Evolutionary conservation across 257 asterid species (phyloP).

Genomic region (Jacaranda copaia): DNA sequence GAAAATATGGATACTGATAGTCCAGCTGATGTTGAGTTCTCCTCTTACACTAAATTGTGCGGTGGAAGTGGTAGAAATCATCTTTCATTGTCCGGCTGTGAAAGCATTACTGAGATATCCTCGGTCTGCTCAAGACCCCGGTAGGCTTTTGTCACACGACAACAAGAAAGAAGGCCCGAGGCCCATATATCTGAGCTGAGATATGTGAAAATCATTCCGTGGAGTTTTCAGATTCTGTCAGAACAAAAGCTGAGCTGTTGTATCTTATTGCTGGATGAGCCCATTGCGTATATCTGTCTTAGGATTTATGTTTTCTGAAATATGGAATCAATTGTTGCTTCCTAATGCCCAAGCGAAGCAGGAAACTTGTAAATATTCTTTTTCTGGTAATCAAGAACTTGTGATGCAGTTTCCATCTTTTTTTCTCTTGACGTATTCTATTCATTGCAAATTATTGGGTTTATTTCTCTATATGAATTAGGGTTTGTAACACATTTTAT

Average conservation of each 20-base stretch:
- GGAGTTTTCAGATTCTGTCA: constrained; percentile 53
- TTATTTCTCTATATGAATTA: too few species aligned
- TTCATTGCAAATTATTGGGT: too few species aligned
- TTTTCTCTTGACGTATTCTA: too few species aligned
- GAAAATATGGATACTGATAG: constrained; percentile 41
- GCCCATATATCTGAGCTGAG: too few species aligned
- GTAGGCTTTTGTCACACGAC: too few species aligned
- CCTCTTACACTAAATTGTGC: constrained; percentile 46
- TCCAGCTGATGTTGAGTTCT: constrained; percentile 37
- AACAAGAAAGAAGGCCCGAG: too few species aligned
- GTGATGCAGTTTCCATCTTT: constrained; percentile 43
- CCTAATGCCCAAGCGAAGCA: constrained; percentile 38
- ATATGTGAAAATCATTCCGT: too few species aligned
- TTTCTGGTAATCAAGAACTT: constrained; percentile 64
- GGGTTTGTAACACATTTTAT: too few species aligned
- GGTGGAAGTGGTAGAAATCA: constrained; percentile 64
- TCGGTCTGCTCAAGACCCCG: constrained; percentile 52
- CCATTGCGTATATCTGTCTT: constrained; percentile 71
- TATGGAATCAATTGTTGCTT: constrained; percentile 45
- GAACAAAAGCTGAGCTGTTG: constrained; percentile 66
- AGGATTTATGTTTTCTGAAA: constrained; percentile 63
- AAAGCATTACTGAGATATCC: constrained; percentile 58
- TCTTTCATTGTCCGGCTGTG: constrained; percentile 72
- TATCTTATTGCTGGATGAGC: constrained; percentile 63
- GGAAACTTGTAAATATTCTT: constrained; percentile 41